These are phyloP conservation scores for Dryas octopetala DNA, from an alignment of 306 rosid genomes.

Conservation along the genomic window DNA sequence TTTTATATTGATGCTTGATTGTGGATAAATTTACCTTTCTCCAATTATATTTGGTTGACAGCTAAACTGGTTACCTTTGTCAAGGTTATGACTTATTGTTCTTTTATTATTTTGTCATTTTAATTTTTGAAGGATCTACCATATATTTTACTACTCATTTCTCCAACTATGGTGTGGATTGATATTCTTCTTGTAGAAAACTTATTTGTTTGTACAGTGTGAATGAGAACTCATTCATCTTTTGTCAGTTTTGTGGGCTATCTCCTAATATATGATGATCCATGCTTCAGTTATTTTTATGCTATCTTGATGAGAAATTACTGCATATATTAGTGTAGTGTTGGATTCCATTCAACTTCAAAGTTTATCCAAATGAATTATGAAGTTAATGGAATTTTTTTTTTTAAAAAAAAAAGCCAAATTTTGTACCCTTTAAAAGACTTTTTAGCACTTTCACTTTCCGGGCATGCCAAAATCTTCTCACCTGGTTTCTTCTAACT, in stretches of 20 bases:
- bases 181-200: background rate
- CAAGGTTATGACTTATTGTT: background rate
- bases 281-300: background rate
- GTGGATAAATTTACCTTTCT: background rate
- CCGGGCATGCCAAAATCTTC: background rate
- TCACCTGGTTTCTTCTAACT: background rate
- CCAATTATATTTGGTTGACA: background rate
- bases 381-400: background rate
- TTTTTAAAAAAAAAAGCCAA: too few relatives aligned
- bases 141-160: background rate
- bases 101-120: background rate
- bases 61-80: background rate
- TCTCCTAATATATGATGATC: background rate
- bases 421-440: too few relatives aligned
- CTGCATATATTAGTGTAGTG: background rate
- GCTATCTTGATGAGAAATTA: background rate
- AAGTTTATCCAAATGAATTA: background rate
- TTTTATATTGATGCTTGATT: background rate
- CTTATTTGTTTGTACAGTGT: background rate
- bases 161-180: background rate
- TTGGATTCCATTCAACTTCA: background rate
- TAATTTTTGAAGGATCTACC: background rate
- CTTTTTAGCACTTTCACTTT: background rate
- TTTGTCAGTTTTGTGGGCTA: background rate
- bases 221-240: conserved; percentile 2